Evolutionary conservation across 1,139 yeast genomes (phyloP).

Genomic region (Candida neerlandica): DNA sequence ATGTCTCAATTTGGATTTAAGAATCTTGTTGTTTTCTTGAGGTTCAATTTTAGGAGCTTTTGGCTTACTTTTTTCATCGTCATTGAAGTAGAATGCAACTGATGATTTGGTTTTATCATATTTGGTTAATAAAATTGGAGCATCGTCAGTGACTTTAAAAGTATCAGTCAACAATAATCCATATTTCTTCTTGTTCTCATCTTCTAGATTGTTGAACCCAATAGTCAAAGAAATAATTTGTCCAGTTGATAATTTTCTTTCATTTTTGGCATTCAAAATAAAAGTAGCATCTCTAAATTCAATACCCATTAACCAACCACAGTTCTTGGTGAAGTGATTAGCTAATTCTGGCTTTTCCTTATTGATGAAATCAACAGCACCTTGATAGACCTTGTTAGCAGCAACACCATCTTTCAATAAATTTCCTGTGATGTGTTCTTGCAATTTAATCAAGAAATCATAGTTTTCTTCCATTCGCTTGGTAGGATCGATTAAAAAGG

Average conservation of each 20-base stretch:
- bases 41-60: constrained; percentile 54
- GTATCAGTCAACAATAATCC: constrained; percentile 85
- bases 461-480: constrained; percentile 77
- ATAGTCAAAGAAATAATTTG: constrained; percentile 75
- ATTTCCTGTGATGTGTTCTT: constrained; percentile 55
- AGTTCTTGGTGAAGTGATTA: constrained; percentile 69
- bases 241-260: constrained; percentile 67
- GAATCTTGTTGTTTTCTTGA: constrained; percentile 55
- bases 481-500: constrained; percentile 89
- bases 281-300: constrained; percentile 85
- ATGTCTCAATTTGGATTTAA: constrained; percentile 79
- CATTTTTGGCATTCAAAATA: constrained; percentile 73
- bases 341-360: constrained; percentile 65
- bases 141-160: constrained; percentile 63
- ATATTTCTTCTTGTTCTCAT: constrained; percentile 55
- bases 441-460: constrained; percentile 71
- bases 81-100: constrained; percentile 83
- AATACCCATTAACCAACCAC: constrained; percentile 90
- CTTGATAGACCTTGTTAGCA: constrained; percentile 67
- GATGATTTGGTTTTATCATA: constrained; percentile 75
- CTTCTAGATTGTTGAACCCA: constrained; percentile 69
- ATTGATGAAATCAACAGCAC: constrained; percentile 60
- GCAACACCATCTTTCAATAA: constrained; percentile 67
- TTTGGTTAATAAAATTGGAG: constrained; percentile 69
- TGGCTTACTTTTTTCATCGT: constrained; percentile 42